A percentile compares a stretch with the other conserved stretches of the same genome.
Evolutionary conservation across 2,329 filamentous ascomycete species (phyloP).

Genomic region (Neospermospora avenae): DNA sequence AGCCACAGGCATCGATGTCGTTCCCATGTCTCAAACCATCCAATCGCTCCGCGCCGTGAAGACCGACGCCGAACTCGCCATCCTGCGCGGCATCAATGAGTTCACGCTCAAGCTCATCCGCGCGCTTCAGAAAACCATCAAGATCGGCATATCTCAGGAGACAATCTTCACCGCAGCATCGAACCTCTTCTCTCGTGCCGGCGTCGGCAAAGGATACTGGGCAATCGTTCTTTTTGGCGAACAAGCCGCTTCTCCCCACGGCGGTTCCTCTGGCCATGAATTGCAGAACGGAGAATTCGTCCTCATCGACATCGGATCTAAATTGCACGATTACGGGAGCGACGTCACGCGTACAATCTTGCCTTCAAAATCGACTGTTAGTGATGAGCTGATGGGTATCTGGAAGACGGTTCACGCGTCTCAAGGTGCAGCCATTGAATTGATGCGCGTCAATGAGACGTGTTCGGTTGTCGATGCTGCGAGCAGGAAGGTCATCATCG

Average conservation of each 20-base stretch:
- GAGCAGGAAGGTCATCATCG: constrained; percentile 49
- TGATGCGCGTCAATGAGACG: constrained; percentile 49
- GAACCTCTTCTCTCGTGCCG: constrained; percentile 46
- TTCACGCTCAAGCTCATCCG: constrained; percentile 58
- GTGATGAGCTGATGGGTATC: constrained; percentile 41
- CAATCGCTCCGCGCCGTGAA: constrained; percentile 58
- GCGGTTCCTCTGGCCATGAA: constrained; percentile 42
- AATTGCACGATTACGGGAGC: constrained; percentile 58
- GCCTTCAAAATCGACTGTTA: constrained; percentile 20
- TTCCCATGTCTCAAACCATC: constrained; percentile 49
- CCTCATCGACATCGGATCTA: constrained; percentile 56
- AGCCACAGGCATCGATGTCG: constrained; percentile 49
- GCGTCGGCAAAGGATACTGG: constrained; percentile 55
- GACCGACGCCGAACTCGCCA: constrained; percentile 50
- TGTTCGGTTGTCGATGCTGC: constrained; percentile 59
- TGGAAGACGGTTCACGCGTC: constrained; percentile 59
- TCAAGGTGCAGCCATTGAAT: constrained; percentile 51
- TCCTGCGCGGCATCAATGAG: constrained; percentile 58
- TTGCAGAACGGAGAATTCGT: constrained; percentile 53
- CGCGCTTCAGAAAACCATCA: constrained; percentile 51
- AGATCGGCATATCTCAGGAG: constrained; percentile 52
- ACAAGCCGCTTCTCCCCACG: constrained; percentile 39
- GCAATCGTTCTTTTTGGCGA: constrained; percentile 58
- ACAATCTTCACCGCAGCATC: constrained; percentile 53
- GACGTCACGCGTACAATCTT: constrained; percentile 60